Conservation (phyloP, 1,284 basidiomycete genomes). For the Leccinum variabile region DNA sequence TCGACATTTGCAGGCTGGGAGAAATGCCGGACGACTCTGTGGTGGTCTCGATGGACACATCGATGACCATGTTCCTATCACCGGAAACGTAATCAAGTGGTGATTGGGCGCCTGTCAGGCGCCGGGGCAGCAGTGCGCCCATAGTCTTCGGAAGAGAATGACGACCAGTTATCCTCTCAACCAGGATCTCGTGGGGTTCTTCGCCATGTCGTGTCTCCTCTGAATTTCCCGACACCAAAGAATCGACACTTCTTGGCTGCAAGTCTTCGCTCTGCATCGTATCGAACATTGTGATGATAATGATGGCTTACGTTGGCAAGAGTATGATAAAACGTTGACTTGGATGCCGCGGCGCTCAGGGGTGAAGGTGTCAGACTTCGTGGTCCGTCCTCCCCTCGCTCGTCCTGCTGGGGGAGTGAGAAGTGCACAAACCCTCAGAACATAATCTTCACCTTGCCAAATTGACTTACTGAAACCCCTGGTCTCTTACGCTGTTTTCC, state of each 20-base stretch:
- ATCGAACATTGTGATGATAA: constrained; percentile 8
- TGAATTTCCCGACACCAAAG: constrained; percentile 47
- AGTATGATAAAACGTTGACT: constrained; percentile 51
- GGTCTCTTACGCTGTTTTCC: constrained; percentile 39
- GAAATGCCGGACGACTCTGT: constrained; percentile 43
- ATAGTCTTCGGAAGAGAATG: constrained; percentile 52
- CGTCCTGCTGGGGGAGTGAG: constrained; percentile 23
- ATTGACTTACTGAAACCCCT: constrained; percentile 53
- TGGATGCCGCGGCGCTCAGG: constrained; percentile 41
- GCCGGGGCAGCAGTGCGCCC: constrained; percentile 50
- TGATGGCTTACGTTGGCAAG: constrained; percentile 44
- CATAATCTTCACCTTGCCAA: constrained; percentile 49
- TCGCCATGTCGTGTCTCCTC: constrained; percentile 39
- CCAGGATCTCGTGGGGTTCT: constrained; percentile 56
- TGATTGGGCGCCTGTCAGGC: constrained; percentile 52
- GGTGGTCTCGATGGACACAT: constrained; percentile 59
- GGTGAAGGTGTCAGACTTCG: constrained; percentile 33
- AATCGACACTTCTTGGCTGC: constrained; percentile 51
- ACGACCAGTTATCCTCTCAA: constrained; percentile 54
- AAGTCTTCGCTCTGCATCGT: constrained; percentile 13
- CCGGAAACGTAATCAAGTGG: constrained; percentile 40
- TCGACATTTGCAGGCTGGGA: constrained; percentile 31
- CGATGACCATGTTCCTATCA: constrained; percentile 45
- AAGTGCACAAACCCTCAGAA: not conserved
- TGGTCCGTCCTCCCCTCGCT: constrained; percentile 20